These are phyloP conservation scores for Porphyra umbilicalis DNA, from an alignment of 31 red algal genomes.

Conservation along the genomic window DNA sequence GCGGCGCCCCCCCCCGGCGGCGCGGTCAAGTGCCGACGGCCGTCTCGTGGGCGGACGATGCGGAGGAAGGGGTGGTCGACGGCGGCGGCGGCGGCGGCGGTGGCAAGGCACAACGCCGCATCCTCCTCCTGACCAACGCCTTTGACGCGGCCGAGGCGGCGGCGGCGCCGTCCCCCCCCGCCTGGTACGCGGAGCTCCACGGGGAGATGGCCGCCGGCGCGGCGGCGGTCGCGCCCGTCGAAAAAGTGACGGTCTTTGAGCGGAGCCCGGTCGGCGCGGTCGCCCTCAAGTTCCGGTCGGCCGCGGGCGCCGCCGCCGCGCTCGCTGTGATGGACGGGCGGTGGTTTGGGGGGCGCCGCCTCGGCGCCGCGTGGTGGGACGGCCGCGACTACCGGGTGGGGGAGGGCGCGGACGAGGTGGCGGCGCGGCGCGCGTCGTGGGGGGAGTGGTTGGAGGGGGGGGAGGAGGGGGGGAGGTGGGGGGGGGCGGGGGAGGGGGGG, in stretches of 20 bases:
- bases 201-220: constrained; percentile 61
- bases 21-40: neutral
- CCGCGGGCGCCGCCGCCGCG: constrained; percentile 29
- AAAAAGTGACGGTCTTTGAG: constrained; percentile 79
- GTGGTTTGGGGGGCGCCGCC: constrained; percentile 63
- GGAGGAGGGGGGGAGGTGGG: neutral
- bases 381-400: constrained; percentile 67
- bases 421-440: constrained; percentile 32
- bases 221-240: constrained; percentile 36
- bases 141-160: constrained; percentile 42
- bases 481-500: neutral
- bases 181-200: constrained; percentile 26
- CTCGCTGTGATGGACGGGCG: constrained; percentile 74
- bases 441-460: constrained; percentile 36
- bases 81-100: neutral
- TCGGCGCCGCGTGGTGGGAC: constrained; percentile 60
- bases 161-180: neutral
- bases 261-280: constrained; percentile 52
- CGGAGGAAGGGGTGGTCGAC: constrained; percentile 3
- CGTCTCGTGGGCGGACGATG: constrained; percentile 52
- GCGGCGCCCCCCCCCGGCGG: neutral
- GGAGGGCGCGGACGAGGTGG: constrained; percentile 52
- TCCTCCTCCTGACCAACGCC: constrained; percentile 69
- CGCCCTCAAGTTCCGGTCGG: constrained; percentile 46
- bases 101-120: neutral